Base-by-base conservation (phyloP, 2,329 filamentous ascomycete species). In the Phaeosphaeriaceae sp. region DNA sequence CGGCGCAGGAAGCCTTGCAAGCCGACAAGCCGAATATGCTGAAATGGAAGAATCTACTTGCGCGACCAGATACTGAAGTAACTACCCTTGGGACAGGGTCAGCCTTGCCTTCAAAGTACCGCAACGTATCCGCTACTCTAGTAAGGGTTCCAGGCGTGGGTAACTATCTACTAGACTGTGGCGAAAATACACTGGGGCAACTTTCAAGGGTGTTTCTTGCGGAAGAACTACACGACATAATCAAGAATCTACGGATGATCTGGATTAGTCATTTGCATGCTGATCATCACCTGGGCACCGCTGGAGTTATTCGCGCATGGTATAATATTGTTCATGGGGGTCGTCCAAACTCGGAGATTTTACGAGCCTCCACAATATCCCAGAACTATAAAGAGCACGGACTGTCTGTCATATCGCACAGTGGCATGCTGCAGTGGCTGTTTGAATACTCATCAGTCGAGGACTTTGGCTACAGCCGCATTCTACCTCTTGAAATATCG, bases 201-300 rank as follows among this genome's bases (percentile, higher is more conserved):
- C 77, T 99, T 32, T 85, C 84, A 49, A 88, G 94, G 42, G 79
- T 89, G 0, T 93, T 89, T 63, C 80, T 82, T 5, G 76, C 80
- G 0, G 79, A 85, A 4, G 82, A 90, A 56, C 77, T 93, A 3
- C 78, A 78, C 21, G 79, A 86, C n/a, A 80, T 96, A 11, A 77
- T 99, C n/a, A 81, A 79, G 50, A 86, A 95, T 55, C 79, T 99
- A 35, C 87, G 87, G 45, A 84, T 86, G 60, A 87, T 99, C 55
- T 96, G 91, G 85, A 94, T 99, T 74, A 96, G 90, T 72, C 94
- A 99, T 75, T 79, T 96, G 54, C 94, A 99, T 73, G 94, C 94
- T 4, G 94, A 99, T 75, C 94, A 99, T 74, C 94, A 97, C 68
- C 82, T 99, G 16, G 94, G 94, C 21, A 89, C 86, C 1, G 81